A percentile compares a stretch with the other conserved stretches of the same genome.
Evolutionary conservation across 2,329 filamentous ascomycete species (phyloP).

Genomic region (Aspergillus nomiae): DNA sequence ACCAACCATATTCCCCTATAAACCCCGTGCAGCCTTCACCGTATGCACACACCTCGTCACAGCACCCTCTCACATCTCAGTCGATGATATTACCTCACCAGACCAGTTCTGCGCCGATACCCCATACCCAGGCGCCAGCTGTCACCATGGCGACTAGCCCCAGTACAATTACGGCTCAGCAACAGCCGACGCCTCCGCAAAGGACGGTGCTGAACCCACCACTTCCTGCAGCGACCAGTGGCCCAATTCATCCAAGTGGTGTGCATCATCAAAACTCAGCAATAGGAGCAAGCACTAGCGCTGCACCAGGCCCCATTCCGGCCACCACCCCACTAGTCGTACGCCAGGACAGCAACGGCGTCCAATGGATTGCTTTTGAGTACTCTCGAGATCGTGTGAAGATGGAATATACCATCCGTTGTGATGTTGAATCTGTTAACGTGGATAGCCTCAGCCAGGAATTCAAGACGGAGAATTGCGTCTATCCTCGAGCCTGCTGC

Average conservation of each 20-base stretch:
- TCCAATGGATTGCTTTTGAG: slow-evolving; percentile 98
- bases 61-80: slow-evolving; percentile 59
- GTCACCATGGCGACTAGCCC: slow-evolving; percentile 65
- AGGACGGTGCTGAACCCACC: slow-evolving; percentile 39
- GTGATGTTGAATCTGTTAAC: slow-evolving; percentile 95
- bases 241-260: slow-evolving; percentile 49
- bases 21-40: slow-evolving; percentile 57
- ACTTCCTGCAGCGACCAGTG: slow-evolving; percentile 53
- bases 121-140: slow-evolving; percentile 42
- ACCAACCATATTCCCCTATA: slow-evolving; percentile 58
- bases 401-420: slow-evolving; percentile 99
- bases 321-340: slow-evolving; percentile 95
- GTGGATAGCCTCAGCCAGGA: slow-evolving; percentile 81
- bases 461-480: slow-evolving; percentile 98
- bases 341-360: slow-evolving; percentile 90
- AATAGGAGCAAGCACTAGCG: slow-evolving; percentile 76
- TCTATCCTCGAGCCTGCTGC: slow-evolving; percentile 93
- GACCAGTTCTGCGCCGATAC: slow-evolving; percentile 10
- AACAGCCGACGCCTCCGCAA: slow-evolving; percentile 34
- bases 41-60: slow-evolving; percentile 58
- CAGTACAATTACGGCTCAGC: slow-evolving; percentile 48
- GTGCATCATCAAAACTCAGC: slow-evolving; percentile 39
- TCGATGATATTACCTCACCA: slow-evolving; percentile 55
- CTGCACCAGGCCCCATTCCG: slow-evolving; percentile 92
- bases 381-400: slow-evolving; percentile 96